These are phyloP conservation scores for Apium graveolens DNA, from an alignment of 129 eudicot species.

Conservation along the genomic window DNA sequence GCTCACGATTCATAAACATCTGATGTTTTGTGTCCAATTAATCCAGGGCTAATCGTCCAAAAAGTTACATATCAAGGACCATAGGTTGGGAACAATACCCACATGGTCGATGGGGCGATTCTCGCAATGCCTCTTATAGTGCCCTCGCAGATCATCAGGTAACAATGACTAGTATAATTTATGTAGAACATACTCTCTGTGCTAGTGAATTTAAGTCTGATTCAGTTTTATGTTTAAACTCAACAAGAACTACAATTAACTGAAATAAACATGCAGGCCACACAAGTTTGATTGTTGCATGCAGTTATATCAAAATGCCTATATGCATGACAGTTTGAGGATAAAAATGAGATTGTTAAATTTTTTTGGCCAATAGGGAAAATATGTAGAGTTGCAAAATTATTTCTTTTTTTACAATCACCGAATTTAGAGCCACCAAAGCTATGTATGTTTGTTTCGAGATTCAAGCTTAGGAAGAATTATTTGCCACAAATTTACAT, in stretches of 20 bases:
- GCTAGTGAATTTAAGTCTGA: background rate
- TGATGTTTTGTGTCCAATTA: constrained; percentile 6
- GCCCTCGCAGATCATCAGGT: constrained; percentile 89
- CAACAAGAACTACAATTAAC: background rate
- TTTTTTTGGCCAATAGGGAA: background rate
- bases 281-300: background rate
- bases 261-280: background rate
- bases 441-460: background rate
- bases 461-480: background rate
- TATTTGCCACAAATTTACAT: background rate
- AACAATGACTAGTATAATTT: constrained; percentile 12
- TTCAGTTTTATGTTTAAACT: background rate
- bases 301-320: background rate
- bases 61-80: constrained; percentile 91
- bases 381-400: background rate
- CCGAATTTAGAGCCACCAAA: background rate
- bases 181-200: background rate
- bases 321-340: background rate
- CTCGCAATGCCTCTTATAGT: constrained; percentile 87
- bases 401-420: background rate
- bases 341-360: background rate
- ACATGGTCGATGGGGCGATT: constrained; percentile 93
- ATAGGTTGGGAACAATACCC: constrained; percentile 92
- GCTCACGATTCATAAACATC: background rate
- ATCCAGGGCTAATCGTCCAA: constrained; percentile 97